phyloP scores from a whole-genome alignment of 179 eudicot genomes.

The Gypsophila paniculata region DNA sequence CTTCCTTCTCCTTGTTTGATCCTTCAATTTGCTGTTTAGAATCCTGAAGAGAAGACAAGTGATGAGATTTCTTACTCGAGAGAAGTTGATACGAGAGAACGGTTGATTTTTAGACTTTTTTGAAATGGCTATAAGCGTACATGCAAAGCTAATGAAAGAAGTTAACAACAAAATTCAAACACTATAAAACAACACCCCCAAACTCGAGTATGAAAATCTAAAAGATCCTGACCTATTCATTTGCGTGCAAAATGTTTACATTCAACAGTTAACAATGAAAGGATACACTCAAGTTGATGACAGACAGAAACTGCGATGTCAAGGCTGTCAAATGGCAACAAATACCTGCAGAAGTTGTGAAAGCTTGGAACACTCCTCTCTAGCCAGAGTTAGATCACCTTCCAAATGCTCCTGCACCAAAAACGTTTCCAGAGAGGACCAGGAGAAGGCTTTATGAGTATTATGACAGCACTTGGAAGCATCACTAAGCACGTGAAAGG shows the following conservation, averaged over 20 bases:
- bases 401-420: conserved; percentile 65
- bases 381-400: conserved; percentile 56
- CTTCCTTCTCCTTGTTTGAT: conserved; percentile 64
- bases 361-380: conserved; percentile 74
- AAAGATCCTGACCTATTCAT: not conserved
- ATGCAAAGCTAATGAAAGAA: not conserved
- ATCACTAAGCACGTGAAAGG: not conserved
- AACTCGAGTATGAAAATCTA: not conserved
- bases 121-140: not conserved
- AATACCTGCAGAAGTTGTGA: conserved; percentile 60
- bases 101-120: not conserved
- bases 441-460: not conserved
- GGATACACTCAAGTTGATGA: not conserved
- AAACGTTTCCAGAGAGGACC: not conserved
- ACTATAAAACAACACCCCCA: not conserved
- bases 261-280: not conserved
- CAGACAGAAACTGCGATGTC: not conserved
- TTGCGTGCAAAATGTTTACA: not conserved
- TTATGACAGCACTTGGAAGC: not conserved
- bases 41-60: conserved; percentile 46
- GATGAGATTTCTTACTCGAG: not conserved
- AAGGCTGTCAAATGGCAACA: not conserved
- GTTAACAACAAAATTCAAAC: not conserved
- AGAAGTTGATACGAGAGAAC: not conserved
- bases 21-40: conserved; percentile 57